phyloP scores from a whole-genome alignment of 1,284 basidiomycete species.

The Malassezia arunalokei region DNA sequence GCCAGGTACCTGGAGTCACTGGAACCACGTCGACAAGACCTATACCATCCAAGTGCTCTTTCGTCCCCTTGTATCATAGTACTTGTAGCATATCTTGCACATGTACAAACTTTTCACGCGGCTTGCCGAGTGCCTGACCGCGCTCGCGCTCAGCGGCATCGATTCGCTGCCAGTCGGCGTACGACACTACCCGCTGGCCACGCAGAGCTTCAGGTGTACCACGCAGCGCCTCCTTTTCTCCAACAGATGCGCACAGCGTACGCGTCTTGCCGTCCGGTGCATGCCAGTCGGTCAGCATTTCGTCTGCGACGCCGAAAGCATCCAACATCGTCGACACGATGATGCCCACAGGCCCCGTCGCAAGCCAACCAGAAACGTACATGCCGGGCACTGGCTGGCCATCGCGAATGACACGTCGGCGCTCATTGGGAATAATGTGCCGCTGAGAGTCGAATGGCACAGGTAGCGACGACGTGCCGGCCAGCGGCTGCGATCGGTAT shows the following conservation, averaged over 20 bases:
- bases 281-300: constrained; percentile 54
- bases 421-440: constrained; percentile 17
- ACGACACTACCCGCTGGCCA: constrained; percentile 50
- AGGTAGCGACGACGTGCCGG: not conserved
- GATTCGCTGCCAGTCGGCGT: constrained; percentile 59
- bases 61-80: constrained; percentile 5
- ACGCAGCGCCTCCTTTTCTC: not conserved
- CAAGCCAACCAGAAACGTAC: constrained; percentile 91
- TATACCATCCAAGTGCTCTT: constrained; percentile 40
- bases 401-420: constrained; percentile 12
- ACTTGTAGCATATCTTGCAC: constrained; percentile 14
- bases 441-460: constrained; percentile 17
- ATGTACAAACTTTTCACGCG: constrained; percentile 59
- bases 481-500: constrained; percentile 61
- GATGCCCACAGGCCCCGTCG: constrained; percentile 79
- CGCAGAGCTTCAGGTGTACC: constrained; percentile 13
- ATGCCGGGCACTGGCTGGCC: constrained; percentile 51
- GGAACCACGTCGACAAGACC: constrained; percentile 35
- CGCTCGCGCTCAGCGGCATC: constrained; percentile 58
- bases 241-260: constrained; percentile 1
- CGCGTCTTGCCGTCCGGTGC: not conserved
- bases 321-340: constrained; percentile 88
- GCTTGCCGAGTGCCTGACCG: constrained; percentile 57
- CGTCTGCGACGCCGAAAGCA: constrained; percentile 67
- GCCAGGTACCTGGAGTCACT: constrained; percentile 37